phyloP scores from a whole-genome alignment of 306 rosid species.

The Sicyos edulis region DNA sequence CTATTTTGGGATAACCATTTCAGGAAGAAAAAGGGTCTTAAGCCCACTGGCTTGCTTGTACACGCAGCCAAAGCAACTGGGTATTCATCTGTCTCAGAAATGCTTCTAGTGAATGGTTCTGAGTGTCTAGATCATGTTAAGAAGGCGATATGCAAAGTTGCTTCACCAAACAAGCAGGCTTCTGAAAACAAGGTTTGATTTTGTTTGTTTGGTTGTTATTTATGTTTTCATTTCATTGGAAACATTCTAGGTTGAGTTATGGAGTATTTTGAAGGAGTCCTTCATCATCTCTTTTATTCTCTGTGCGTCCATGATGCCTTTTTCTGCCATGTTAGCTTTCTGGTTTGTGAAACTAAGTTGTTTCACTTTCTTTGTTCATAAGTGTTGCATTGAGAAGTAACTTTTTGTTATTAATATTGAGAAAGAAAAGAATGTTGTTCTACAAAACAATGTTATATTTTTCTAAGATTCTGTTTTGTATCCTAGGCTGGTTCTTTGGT shows the following conservation, averaged over 20 bases:
- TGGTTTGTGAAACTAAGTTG: too few species aligned
- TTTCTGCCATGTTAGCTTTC: too few species aligned
- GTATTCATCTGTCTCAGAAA: slow-evolving; percentile 53
- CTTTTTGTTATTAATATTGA: background rate
- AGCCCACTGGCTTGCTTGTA: slow-evolving; percentile 57
- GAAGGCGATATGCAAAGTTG: background rate
- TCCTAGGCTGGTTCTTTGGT: background rate
- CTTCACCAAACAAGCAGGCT: slow-evolving; percentile 21
- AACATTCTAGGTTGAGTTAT: slow-evolving; percentile 14
- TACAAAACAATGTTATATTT: background rate
- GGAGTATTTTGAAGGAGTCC: background rate
- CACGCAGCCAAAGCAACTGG: slow-evolving; percentile 52
- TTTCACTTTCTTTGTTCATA: too few species aligned
- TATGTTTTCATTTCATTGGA: background rate
- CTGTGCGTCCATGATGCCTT: too few species aligned
- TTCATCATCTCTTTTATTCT: background rate
- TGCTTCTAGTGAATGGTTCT: slow-evolving; percentile 30
- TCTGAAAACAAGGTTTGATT: slow-evolving; percentile 27
- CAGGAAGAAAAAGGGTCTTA: slow-evolving; percentile 61
- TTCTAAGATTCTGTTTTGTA: background rate
- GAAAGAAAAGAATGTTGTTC: background rate
- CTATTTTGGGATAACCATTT: slow-evolving; percentile 5
- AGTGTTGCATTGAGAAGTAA: background rate
- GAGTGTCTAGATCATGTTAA: slow-evolving; percentile 25
- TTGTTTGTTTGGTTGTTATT: background rate